These are phyloP conservation scores for Neurospora sp. DNA, from an alignment of 495 filamentous ascomycete genomes.

Conservation along the genomic window DNA sequence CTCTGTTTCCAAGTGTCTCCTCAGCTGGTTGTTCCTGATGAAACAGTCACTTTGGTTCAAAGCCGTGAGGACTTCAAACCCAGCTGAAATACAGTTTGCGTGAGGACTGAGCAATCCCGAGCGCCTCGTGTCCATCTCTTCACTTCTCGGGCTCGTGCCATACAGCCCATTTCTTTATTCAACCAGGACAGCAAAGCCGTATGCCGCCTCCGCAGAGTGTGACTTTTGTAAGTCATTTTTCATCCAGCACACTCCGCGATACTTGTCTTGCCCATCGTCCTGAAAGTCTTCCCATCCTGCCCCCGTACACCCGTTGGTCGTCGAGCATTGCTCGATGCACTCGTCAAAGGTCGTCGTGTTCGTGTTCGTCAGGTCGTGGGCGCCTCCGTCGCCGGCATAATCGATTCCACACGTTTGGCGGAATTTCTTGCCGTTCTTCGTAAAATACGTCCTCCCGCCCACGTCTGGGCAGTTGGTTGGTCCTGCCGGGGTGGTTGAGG, in stretches of 20 bases:
- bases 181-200: slow-evolving; percentile 12
- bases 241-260: slow-evolving; percentile 10
- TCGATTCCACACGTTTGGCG: slow-evolving; percentile 13
- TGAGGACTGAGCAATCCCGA: background rate
- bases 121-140: background rate
- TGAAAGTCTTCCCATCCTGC: slow-evolving; percentile 10
- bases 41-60: background rate
- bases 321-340: slow-evolving; percentile 12
- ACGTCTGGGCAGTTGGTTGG: slow-evolving; percentile 4
- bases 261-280: background rate
- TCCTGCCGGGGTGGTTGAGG: background rate
- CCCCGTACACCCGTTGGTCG: slow-evolving; percentile 6
- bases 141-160: background rate
- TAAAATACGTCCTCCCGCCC: slow-evolving; percentile 1
- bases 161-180: background rate
- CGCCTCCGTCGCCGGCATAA: slow-evolving; percentile 8
- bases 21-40: background rate
- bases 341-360: slow-evolving; percentile 8
- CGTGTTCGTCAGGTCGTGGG: slow-evolving; percentile 5
- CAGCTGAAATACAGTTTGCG: background rate
- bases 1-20: background rate
- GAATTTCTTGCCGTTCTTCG: slow-evolving; percentile 8
- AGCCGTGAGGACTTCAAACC: background rate
- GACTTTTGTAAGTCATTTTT: slow-evolving; percentile 10
- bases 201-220: slow-evolving; percentile 6